phyloP scores from a whole-genome alignment of 2,329 filamentous ascomycete species.

The Plectosphaerella sp. region DNA sequence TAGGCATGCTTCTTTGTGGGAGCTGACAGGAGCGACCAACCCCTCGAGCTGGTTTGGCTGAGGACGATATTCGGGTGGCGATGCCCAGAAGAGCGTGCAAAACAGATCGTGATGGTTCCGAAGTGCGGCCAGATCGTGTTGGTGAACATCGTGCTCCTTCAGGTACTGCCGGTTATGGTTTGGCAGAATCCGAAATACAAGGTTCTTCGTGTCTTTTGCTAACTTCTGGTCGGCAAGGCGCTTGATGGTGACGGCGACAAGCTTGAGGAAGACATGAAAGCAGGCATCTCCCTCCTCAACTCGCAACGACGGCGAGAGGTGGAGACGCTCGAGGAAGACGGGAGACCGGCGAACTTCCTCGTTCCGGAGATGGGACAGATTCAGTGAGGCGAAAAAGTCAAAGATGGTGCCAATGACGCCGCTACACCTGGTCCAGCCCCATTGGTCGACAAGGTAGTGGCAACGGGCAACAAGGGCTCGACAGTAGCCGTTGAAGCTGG shows the following conservation, averaged over 20 bases:
- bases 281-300: constrained; percentile 54
- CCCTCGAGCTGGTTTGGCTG: constrained; percentile 45
- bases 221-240: constrained; percentile 42
- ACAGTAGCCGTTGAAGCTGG: constrained; percentile 64
- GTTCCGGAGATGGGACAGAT: constrained; percentile 58
- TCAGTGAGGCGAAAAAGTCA: constrained; percentile 62
- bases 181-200: constrained; percentile 58
- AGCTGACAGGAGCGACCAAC: constrained; percentile 53
- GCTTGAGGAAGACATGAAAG: constrained; percentile 65
- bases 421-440: constrained; percentile 60
- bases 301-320: constrained; percentile 36
- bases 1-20: constrained; percentile 62
- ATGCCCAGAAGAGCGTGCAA: constrained; percentile 62
- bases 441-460: constrained; percentile 58
- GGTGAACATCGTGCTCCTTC: constrained; percentile 56
- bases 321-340: constrained; percentile 54
- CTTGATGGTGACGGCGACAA: constrained; percentile 53
- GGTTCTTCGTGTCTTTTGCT: constrained; percentile 54
- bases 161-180: constrained; percentile 62
- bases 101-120: constrained; percentile 67
- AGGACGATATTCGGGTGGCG: constrained; percentile 50
- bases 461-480: constrained; percentile 56
- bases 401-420: constrained; percentile 58
- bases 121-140: constrained; percentile 58
- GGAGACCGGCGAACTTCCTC: constrained; percentile 60